Evolutionary conservation across 352 stramenopile genomes (phyloP).

Genomic region (Phytophthora capsici): DNA sequence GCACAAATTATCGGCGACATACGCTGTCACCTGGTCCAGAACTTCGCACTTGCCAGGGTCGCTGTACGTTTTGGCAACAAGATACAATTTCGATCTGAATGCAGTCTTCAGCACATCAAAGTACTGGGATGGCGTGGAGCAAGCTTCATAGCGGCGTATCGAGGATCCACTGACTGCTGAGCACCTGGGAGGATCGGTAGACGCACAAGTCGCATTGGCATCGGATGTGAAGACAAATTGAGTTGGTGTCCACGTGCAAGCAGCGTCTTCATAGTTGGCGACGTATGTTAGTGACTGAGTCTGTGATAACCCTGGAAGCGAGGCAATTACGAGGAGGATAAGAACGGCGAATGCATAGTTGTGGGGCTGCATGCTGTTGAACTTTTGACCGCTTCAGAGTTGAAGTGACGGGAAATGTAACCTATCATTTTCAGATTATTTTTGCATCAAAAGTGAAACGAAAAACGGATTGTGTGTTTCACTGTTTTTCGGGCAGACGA

Average conservation of each 20-base stretch:
- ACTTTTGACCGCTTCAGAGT: background rate
- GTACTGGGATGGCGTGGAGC: background rate
- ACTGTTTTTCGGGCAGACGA: background rate
- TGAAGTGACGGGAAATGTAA: too few species aligned
- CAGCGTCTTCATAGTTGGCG: background rate
- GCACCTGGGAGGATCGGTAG: background rate
- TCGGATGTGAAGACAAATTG: constrained; percentile 4
- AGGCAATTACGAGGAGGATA: background rate
- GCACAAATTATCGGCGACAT: constrained; percentile 6
- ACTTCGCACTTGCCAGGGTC: background rate
- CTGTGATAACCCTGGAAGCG: background rate
- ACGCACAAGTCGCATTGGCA: constrained; percentile 1
- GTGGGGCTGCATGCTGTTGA: background rate
- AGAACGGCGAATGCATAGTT: background rate
- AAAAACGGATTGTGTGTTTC: too few species aligned
- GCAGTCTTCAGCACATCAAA: background rate
- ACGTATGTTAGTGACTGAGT: background rate
- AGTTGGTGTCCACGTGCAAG: background rate
- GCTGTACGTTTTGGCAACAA: constrained; percentile 1
- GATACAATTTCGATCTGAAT: constrained; percentile 7
- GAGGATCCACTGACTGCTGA: background rate
- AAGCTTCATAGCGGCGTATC: background rate
- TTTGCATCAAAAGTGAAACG: too few species aligned
- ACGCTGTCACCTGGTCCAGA: background rate
- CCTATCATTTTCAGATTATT: too few species aligned